Evolutionary conservation across 352 stramenopile species (phyloP).

Genomic region (Phytophthora quininea): DNA sequence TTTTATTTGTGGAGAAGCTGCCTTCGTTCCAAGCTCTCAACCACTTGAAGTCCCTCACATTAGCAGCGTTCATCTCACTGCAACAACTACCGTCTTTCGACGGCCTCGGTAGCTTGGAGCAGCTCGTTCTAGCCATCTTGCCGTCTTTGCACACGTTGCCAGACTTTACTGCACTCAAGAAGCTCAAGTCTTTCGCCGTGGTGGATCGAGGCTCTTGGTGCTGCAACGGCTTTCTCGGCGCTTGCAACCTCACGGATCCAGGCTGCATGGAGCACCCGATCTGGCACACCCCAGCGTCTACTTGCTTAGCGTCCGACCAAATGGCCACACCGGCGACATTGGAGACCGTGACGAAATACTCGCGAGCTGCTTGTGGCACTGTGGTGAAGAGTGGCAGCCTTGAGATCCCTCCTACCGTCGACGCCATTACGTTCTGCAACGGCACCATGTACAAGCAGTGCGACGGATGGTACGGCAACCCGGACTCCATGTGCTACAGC

Average conservation of each 20-base stretch:
- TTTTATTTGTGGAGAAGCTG: conserved; percentile 7
- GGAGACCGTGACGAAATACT: neutral
- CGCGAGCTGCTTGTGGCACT: neutral
- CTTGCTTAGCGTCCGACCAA: conserved; percentile 6
- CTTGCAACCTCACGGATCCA: conserved; percentile 9
- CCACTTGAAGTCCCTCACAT: conserved; percentile 28
- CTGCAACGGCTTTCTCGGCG: conserved; percentile 35
- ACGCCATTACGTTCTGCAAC: conserved; percentile 19
- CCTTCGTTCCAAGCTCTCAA: conserved; percentile 26
- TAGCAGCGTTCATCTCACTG: conserved; percentile 17
- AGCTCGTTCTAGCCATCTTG: conserved; percentile 14
- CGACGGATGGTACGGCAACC: neutral
- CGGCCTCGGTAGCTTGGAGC: conserved; percentile 19
- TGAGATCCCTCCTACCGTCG: neutral
- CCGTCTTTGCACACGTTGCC: conserved; percentile 5
- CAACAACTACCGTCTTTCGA: conserved; percentile 20
- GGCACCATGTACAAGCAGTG: conserved; percentile 35
- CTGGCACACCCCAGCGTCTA: conserved; percentile 5
- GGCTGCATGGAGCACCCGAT: conserved; percentile 12
- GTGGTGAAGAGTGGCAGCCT: neutral
- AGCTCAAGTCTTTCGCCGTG: conserved; percentile 15
- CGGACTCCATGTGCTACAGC: conserved; percentile 40
- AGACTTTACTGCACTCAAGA: conserved; percentile 12
- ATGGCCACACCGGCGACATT: neutral
- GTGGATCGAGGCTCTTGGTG: conserved; percentile 16